phyloP scores from a whole-genome alignment of 2,329 filamentous ascomycete genomes.

The Microsporum ferrugineum region DNA sequence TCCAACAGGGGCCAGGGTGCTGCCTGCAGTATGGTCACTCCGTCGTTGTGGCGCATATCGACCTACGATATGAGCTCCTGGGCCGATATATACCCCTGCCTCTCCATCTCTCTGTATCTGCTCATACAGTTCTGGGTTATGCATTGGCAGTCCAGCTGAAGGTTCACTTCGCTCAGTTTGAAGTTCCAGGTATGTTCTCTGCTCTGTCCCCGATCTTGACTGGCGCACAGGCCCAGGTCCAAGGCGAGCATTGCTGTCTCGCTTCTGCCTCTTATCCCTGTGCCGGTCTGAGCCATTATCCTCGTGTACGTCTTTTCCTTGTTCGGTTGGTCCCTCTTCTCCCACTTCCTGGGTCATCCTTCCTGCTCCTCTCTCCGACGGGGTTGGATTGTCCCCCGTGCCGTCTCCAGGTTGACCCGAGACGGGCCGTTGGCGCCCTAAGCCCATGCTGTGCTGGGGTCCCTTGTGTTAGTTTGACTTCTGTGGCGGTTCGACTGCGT shows the following conservation, averaged over 20 bases:
- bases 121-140: constrained; percentile 11
- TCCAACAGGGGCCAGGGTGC: background rate
- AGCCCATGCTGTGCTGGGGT: background rate
- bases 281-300: background rate
- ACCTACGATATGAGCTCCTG: constrained; percentile 5
- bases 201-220: background rate
- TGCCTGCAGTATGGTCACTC: background rate
- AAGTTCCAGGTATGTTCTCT: background rate
- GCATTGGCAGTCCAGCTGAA: constrained; percentile 1
- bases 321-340: background rate
- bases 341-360: background rate
- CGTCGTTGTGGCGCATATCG: background rate
- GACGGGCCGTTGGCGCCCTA: background rate
- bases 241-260: background rate
- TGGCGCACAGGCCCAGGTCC: background rate
- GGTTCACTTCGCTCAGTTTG: background rate
- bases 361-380: background rate
- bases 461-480: background rate
- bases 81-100: constrained; percentile 5
- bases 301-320: background rate
- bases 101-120: constrained; percentile 6
- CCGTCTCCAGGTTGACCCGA: background rate
- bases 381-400: background rate
- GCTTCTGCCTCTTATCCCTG: background rate
- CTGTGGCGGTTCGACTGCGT: background rate